These are phyloP conservation scores for Gymnopilus dilepis DNA, from an alignment of 768 basidiomycete species.

Conservation along the genomic window DNA sequence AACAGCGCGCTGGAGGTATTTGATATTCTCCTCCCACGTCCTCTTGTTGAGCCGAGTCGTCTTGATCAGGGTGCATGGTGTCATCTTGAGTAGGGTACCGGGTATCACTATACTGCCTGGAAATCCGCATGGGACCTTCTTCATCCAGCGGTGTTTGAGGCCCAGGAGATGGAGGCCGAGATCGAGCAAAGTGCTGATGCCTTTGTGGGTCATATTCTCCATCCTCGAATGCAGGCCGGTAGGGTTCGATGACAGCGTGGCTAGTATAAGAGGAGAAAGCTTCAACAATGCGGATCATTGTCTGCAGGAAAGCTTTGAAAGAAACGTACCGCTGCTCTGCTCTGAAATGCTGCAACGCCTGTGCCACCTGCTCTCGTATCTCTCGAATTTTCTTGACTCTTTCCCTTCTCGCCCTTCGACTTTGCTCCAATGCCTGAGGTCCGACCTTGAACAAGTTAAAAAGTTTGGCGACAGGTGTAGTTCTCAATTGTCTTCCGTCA, in stretches of 20 bases:
- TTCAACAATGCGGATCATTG: too few relatives aligned
- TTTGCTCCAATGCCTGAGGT: constrained; percentile 10
- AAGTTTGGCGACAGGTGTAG: constrained; percentile 37
- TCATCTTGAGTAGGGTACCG: not conserved
- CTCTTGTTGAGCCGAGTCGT: constrained; percentile 23
- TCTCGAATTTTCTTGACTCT: constrained; percentile 43
- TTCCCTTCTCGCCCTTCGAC: constrained; percentile 35
- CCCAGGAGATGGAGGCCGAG: constrained; percentile 7
- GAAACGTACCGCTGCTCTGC: constrained; percentile 53
- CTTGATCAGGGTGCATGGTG: not conserved
- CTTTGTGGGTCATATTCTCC: constrained; percentile 5
- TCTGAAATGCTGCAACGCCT: constrained; percentile 51
- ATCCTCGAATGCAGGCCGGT: constrained; percentile 48
- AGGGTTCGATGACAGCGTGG: constrained; percentile 64
- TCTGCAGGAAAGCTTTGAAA: not conserved
- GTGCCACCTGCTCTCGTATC: constrained; percentile 41
- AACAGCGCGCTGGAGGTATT: constrained; percentile 53
- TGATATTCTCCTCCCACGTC: constrained; percentile 26
- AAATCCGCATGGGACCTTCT: not conserved
- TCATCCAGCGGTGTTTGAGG: not conserved
- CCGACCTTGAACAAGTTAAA: constrained; percentile 29
- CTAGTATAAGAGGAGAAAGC: constrained; percentile 27
- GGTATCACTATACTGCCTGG: not conserved
- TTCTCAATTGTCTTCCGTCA: too few relatives aligned
- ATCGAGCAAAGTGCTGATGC: not conserved